Conservation (phyloP, 1,284 basidiomycete genomes). For the Ceratobasidium sp. region DNA sequence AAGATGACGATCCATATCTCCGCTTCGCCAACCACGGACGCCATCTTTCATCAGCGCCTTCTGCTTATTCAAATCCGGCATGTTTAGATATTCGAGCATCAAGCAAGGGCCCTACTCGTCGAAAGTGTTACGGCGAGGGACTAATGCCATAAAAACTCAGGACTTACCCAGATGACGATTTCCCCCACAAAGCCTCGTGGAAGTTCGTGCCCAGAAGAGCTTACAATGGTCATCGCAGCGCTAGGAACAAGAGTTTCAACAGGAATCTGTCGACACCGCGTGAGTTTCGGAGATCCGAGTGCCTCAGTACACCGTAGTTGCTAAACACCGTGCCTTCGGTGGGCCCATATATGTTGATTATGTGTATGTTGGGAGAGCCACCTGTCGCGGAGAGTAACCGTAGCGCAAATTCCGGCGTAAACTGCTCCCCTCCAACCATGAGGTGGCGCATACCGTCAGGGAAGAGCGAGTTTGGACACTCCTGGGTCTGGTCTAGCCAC, state of each 20-base stretch:
- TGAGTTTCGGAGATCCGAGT: not conserved
- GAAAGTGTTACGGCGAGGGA: not conserved
- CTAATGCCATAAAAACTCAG: not conserved
- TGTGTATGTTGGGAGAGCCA: not conserved
- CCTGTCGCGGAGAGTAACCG: not conserved
- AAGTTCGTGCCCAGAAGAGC: not conserved
- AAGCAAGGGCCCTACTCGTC: conserved; percentile 11
- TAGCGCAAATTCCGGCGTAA: not conserved
- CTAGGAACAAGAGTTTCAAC: not conserved
- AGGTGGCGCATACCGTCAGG: conserved; percentile 16
- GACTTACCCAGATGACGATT: conserved; percentile 29
- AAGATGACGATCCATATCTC: conserved; percentile 13
- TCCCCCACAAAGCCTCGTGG: conserved; percentile 19
- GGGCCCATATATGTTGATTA: not conserved
- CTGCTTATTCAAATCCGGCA: not conserved
- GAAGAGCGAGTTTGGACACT: not conserved
- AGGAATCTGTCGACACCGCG: not conserved
- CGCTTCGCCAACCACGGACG: conserved; percentile 20
- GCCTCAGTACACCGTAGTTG: conserved; percentile 2
- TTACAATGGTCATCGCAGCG: conserved; percentile 8
- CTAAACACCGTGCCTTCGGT: conserved; percentile 22
- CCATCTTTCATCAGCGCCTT: conserved; percentile 7
- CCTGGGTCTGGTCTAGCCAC: conserved; percentile 18
- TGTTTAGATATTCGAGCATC: conserved; percentile 11
- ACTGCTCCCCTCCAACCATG: not conserved